These are phyloP conservation scores for Solanum dulcamara DNA, from an alignment of 257 asterid genomes.

Conservation along the genomic window DNA sequence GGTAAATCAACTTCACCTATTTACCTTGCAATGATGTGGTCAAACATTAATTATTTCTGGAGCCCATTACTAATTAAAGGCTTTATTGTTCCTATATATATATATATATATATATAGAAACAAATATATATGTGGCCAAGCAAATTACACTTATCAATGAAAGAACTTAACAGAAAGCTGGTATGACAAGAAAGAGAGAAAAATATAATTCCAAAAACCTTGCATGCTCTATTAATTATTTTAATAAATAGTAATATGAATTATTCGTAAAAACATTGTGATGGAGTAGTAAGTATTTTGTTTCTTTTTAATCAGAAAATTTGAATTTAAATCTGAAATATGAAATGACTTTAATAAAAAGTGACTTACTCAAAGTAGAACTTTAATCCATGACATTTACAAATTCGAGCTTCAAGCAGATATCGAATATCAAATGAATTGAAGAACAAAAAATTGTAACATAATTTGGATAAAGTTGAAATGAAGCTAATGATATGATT, in stretches of 20 bases:
- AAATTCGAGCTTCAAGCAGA: not conserved
- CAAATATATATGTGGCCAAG: not conserved
- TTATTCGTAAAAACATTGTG: not conserved
- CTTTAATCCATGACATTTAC: not conserved
- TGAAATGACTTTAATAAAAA: not conserved
- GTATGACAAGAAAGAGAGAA: not conserved
- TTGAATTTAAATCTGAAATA: not conserved
- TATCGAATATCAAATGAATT: not conserved
- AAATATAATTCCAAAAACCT: not conserved
- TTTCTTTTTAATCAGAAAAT: rapidly evolving
- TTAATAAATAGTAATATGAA: not conserved
- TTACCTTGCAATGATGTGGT: not conserved
- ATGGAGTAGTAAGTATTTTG: not conserved
- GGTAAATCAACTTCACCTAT: not conserved
- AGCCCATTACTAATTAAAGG: not conserved
- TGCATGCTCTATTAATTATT: not conserved
- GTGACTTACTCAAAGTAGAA: rapidly evolving
- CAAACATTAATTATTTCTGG: not conserved
- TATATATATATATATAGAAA: not conserved
- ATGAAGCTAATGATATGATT: not conserved
- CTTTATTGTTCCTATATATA: not conserved
- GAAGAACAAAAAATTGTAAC: not conserved
- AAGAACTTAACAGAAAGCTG: not conserved
- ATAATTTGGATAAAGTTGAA: not conserved
- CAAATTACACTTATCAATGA: not conserved